A percentile compares a stretch with the other conserved stretches of the same genome.
phyloP scores from a whole-genome alignment of 805 yeast species.

The Saccharomyces kudriavzevii region DNA sequence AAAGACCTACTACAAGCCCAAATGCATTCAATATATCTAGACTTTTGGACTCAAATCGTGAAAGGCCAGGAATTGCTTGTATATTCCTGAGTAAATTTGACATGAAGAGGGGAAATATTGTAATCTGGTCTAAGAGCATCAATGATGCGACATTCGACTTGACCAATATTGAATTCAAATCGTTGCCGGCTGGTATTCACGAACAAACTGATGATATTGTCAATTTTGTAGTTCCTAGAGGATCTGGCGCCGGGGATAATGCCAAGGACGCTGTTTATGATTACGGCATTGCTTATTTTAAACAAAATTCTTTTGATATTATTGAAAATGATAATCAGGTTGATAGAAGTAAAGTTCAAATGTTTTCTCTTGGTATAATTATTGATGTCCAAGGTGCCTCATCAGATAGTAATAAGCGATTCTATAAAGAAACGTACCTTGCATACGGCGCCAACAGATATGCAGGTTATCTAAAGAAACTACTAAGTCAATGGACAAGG shows the following conservation, averaged over 20 bases:
- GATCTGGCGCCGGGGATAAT: constrained; percentile 6
- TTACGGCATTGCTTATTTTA: constrained; percentile 47
- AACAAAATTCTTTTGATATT: constrained; percentile 35
- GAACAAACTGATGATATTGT: constrained; percentile 43
- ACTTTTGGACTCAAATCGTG: constrained; percentile 3
- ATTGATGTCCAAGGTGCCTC: constrained; percentile 34
- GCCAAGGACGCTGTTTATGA: constrained; percentile 11
- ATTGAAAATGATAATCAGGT: constrained; percentile 14
- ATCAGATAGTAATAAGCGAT: background rate
- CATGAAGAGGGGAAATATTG: constrained; percentile 26
- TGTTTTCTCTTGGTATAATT: constrained; percentile 60
- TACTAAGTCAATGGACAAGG: constrained; percentile 20
- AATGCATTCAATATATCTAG: background rate
- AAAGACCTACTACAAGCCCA: background rate
- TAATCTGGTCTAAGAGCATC: constrained; percentile 21
- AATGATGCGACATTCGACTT: constrained; percentile 23
- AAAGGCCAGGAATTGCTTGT: constrained; percentile 13
- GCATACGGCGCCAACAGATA: constrained; percentile 6
- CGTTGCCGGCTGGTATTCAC: constrained; percentile 67
- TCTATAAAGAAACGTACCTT: constrained; percentile 4
- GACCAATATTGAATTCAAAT: constrained; percentile 48
- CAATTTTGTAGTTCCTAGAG: constrained; percentile 39
- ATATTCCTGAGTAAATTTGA: constrained; percentile 29
- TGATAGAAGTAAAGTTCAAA: constrained; percentile 41
- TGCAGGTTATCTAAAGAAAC: constrained; percentile 12